These are phyloP conservation scores for Chytridiales sp. DNA, from an alignment of 371 early-diverging fungal genomes.

Conservation along the genomic window DNA sequence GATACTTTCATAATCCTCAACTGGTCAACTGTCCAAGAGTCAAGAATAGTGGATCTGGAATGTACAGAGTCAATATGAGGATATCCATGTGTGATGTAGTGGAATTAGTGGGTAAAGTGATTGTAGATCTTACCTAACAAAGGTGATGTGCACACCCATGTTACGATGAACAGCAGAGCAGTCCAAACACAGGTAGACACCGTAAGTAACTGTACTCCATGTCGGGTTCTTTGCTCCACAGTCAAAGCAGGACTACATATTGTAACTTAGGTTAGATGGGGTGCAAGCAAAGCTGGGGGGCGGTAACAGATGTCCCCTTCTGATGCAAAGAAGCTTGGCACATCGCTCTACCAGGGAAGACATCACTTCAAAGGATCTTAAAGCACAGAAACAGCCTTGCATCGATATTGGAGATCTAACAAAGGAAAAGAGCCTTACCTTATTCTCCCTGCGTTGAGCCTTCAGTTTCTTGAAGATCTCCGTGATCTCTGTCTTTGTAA, in stretches of 20 bases:
- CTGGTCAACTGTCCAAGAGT: conserved; percentile 94
- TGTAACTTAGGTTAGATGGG: background rate
- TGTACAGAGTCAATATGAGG: no score
- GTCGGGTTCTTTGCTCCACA: conserved; percentile 95
- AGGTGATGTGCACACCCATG: conserved; percentile 94
- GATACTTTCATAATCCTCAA: conserved; percentile 90
- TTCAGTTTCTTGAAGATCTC: conserved; percentile 78
- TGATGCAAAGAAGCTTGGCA: background rate
- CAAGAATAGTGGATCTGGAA: conserved; percentile 84
- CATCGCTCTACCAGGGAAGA: background rate
- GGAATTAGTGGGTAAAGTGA: conserved; percentile 16
- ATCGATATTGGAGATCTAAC: background rate
- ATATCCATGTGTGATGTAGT: no score
- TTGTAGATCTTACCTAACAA: conserved; percentile 72
- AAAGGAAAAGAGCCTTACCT: conserved; percentile 51
- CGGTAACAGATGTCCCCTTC: background rate
- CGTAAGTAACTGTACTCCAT: conserved; percentile 96
- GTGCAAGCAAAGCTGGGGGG: background rate
- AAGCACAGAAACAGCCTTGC: background rate
- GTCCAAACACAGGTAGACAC: conserved; percentile 96
- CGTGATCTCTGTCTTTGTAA: conserved; percentile 72
- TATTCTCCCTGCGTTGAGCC: conserved; percentile 70
- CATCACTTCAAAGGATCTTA: background rate
- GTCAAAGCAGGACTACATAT: conserved; percentile 87
- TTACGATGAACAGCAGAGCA: conserved; percentile 96